phyloP scores from a whole-genome alignment of 83 land plant genomes.

The Thuja plicata region DNA sequence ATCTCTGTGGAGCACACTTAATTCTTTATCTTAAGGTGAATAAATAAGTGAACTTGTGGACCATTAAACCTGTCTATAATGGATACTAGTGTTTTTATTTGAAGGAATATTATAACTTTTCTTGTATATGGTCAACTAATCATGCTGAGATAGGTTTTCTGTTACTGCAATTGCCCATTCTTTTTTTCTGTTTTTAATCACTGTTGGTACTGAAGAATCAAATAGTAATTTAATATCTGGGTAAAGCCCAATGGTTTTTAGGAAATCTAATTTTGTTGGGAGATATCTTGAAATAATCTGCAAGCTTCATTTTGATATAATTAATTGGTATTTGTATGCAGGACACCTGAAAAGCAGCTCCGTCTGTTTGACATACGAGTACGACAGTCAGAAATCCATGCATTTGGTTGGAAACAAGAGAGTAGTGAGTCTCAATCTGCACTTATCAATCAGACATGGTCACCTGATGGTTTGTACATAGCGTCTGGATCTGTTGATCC shows the following conservation, averaged over 20 bases:
- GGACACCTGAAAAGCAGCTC: constrained; percentile 79
- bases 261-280: background rate
- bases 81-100: background rate
- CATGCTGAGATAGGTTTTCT: background rate
- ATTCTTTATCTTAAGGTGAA: background rate
- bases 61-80: background rate
- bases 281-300: background rate
- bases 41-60: background rate
- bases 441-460: constrained; percentile 86
- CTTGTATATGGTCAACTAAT: background rate
- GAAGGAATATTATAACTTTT: background rate
- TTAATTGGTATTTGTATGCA: constrained; percentile 28
- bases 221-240: background rate
- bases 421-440: constrained; percentile 93
- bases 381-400: constrained; percentile 65
- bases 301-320: background rate
- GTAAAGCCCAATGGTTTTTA: background rate
- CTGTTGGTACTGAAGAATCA: background rate
- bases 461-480: constrained; percentile 81
- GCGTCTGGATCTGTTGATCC: constrained; percentile 92
- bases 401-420: constrained; percentile 93
- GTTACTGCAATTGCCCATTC: background rate
- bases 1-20: background rate
- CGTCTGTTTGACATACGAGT: constrained; percentile 75
- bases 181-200: background rate